Percentiles rank a stretch among this genome's conserved stretches.
Evolutionary conservation across 495 filamentous ascomycete species (phyloP).

Genomic region (Penicillium paradoxum): DNA sequence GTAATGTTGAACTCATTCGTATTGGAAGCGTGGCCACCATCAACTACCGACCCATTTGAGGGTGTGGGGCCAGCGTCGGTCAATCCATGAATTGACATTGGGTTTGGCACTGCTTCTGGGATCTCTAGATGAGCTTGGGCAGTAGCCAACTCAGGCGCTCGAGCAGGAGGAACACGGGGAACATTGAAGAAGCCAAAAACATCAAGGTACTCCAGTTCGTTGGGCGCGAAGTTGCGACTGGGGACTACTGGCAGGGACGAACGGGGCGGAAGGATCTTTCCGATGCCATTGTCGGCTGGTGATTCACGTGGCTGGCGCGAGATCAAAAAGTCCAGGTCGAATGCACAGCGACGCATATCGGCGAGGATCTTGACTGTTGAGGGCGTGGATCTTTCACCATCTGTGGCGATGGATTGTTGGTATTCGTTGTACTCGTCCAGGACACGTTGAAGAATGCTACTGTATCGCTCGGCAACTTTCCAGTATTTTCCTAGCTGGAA

Average conservation of each 20-base stretch:
- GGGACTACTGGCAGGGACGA: constrained; percentile 23
- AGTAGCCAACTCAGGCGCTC: constrained; percentile 23
- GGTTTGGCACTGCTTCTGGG: constrained; percentile 29
- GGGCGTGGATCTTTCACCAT: constrained; percentile 68
- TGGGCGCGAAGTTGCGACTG: constrained; percentile 61
- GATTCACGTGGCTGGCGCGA: constrained; percentile 68
- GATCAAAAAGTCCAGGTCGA: constrained; percentile 82
- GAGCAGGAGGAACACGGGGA: constrained; percentile 56
- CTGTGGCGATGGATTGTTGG: constrained; percentile 51
- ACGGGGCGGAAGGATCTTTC: constrained; percentile 18
- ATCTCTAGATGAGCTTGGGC: constrained; percentile 25
- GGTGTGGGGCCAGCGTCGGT: constrained; percentile 19
- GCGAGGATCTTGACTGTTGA: constrained; percentile 80
- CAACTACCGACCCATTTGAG: constrained; percentile 18
- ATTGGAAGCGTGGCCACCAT: constrained; percentile 19
- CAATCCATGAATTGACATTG: constrained; percentile 42
- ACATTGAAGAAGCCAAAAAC: constrained; percentile 94
- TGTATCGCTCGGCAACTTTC: constrained; percentile 79
- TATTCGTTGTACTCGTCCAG: constrained; percentile 79
- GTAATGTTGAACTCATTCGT: constrained; percentile 47
- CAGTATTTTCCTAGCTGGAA: constrained; percentile 75
- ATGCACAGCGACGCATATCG: constrained; percentile 81
- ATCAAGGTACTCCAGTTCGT: constrained; percentile 85
- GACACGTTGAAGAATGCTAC: constrained; percentile 71
- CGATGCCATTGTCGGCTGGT: constrained; percentile 28